These are phyloP conservation scores for Miscanthus sacchariflorus DNA, from an alignment of 202 grass and related monocot genomes.

Conservation along the genomic window DNA sequence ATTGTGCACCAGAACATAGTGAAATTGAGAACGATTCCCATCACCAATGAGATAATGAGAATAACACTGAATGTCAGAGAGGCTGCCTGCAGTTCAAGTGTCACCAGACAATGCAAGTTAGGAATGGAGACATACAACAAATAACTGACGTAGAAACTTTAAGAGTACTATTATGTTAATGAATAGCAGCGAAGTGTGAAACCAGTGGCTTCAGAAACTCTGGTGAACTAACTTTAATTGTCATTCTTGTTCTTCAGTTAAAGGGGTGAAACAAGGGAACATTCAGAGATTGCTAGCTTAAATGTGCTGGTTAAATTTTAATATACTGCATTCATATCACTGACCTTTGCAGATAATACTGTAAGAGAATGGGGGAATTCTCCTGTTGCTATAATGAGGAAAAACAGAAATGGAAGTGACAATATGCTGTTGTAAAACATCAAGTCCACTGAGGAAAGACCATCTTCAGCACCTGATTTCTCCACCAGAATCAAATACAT, in stretches of 20 bases:
- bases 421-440: conserved; percentile 97
- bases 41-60: conserved; percentile 76
- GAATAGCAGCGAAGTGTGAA: neutral
- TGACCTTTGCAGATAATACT: conserved; percentile 84
- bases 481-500: conserved; percentile 98
- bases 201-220: conserved; percentile 1
- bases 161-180: conserved; percentile 1
- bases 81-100: conserved; percentile 57
- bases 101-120: conserved; percentile 4
- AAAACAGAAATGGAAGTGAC: conserved; percentile 93
- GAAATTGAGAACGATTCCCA: conserved; percentile 90
- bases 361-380: conserved; percentile 89
- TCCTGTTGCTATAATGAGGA: conserved; percentile 93
- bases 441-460: conserved; percentile 92
- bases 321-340: conserved; percentile 25
- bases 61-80: conserved; percentile 70
- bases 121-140: neutral
- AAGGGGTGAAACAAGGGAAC: neutral
- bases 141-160: conserved; percentile 3
- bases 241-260: neutral
- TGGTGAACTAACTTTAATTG: neutral
- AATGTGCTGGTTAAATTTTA: conserved; percentile 4
- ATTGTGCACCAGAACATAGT: conserved; percentile 99
- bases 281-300: conserved; percentile 13
- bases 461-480: conserved; percentile 94